phyloP scores from a whole-genome alignment of 768 basidiomycete genomes.

The Trametes sanguinea region DNA sequence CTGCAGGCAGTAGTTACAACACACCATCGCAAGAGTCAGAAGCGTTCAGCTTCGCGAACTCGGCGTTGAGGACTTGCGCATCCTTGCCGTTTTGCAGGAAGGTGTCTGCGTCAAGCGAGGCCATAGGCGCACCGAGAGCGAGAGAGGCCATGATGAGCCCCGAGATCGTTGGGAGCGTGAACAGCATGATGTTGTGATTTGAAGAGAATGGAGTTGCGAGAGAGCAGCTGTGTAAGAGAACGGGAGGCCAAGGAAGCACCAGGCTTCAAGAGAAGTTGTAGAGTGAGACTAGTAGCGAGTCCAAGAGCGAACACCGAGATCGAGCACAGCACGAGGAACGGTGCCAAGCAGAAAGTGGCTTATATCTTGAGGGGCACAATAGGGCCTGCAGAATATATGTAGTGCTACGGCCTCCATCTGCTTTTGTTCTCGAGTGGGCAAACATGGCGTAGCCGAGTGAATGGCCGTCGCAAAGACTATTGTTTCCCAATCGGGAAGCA shows the following conservation, averaged over 20 bases:
- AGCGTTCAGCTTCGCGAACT: constrained; percentile 43
- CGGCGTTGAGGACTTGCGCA: constrained; percentile 53
- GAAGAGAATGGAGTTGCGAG: neutral
- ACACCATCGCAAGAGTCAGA: constrained; percentile 50
- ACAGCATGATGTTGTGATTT: neutral
- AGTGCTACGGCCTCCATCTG: constrained; percentile 9
- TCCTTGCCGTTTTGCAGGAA: constrained; percentile 49
- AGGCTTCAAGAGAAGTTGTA: constrained; percentile 25
- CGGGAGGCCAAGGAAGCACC: constrained; percentile 29
- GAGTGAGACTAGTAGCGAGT: neutral
- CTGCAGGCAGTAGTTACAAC: constrained; percentile 12
- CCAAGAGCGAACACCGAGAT: constrained; percentile 14
- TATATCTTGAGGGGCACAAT: constrained; percentile 7
- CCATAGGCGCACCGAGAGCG: constrained; percentile 15
- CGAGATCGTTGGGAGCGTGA: constrained; percentile 1
- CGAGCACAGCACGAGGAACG: constrained; percentile 16
- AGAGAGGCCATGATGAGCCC: neutral
- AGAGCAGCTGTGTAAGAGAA: constrained; percentile 17
- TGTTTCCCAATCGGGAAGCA: constrained; percentile 20
- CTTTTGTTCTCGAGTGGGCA: constrained; percentile 11
- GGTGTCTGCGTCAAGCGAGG: constrained; percentile 41
- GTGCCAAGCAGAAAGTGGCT: neutral
- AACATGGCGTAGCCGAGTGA: neutral
- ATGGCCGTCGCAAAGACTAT: constrained; percentile 6
- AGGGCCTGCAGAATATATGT: neutral